Evolutionary conservation across 2,329 filamentous ascomycete species (phyloP).

Genomic region (Aspergillus texensis): DNA sequence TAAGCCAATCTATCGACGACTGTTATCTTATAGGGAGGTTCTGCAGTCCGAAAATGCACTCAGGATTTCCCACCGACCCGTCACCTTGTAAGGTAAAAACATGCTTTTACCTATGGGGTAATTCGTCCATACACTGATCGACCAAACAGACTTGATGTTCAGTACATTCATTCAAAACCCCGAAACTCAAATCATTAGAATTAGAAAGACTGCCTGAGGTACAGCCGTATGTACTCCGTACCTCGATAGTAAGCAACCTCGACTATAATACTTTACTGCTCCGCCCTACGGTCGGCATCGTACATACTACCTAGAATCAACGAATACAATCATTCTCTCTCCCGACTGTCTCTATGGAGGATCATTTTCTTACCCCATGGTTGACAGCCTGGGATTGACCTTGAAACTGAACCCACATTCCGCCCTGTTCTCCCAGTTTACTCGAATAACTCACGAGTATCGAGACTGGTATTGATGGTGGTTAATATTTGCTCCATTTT

Average conservation of each 20-base stretch:
- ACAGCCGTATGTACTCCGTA: not conserved
- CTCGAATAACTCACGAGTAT: not conserved
- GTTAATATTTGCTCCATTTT: not conserved
- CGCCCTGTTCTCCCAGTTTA: not conserved
- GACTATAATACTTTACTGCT: not conserved
- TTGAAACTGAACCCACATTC: constrained; percentile 15
- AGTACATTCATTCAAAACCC: not conserved
- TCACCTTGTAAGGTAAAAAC: not conserved
- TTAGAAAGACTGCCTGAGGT: not conserved
- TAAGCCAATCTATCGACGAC: constrained; percentile 1
- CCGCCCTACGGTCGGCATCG: not conserved
- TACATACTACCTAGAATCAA: not conserved
- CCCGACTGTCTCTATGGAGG: not conserved
- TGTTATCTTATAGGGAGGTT: not conserved
- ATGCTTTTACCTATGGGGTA: not conserved
- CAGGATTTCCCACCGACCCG: not conserved
- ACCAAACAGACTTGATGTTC: not conserved
- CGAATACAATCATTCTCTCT: not conserved
- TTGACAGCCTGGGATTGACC: constrained; percentile 4
- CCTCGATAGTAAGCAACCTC: not conserved
- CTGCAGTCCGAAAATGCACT: constrained; percentile 4
- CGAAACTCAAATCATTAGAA: not conserved
- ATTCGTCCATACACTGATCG: not conserved
- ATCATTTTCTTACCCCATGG: constrained; percentile 1
- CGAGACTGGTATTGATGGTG: not conserved